Conservation (phyloP, 2,329 filamentous ascomycete species). For the Fusarium sp. region DNA sequence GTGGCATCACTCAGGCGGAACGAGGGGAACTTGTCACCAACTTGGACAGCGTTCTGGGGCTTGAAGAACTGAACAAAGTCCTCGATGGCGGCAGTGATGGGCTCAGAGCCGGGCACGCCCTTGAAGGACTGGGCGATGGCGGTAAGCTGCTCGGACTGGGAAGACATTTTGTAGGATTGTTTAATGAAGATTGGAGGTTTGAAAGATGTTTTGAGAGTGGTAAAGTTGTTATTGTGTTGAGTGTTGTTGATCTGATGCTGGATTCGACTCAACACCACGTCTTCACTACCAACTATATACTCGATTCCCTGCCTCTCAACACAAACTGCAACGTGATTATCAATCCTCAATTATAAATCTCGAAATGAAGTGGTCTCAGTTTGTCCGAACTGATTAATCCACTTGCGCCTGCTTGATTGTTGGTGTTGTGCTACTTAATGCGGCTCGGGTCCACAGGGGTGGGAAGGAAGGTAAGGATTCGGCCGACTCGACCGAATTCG, state of each 20-base stretch:
- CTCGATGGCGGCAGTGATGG: slow-evolving; percentile 5
- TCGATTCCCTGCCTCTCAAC: background rate
- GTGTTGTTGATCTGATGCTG: background rate
- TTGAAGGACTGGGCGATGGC: slow-evolving; percentile 14
- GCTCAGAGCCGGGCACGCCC: background rate
- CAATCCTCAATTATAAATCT: background rate
- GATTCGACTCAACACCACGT: background rate
- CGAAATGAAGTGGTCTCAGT: background rate
- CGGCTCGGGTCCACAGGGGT: background rate
- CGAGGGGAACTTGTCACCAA: slow-evolving; percentile 48
- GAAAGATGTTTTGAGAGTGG: background rate
- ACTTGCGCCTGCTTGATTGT: background rate
- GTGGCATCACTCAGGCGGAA: slow-evolving; percentile 52
- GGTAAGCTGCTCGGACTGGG: background rate
- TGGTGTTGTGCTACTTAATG: background rate
- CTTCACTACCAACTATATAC: background rate
- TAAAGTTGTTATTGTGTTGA: background rate
- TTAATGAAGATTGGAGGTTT: background rate
- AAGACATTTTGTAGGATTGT: slow-evolving; percentile 4
- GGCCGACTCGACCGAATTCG: slow-evolving; percentile 5
- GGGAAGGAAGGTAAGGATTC: background rate
- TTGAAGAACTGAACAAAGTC: slow-evolving; percentile 39
- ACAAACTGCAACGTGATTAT: background rate
- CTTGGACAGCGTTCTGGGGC: slow-evolving; percentile 45
- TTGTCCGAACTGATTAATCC: slow-evolving; percentile 4